Evolutionary conservation across 371 early-diverging fungal genomes (phyloP), one percentile per base, ranked within the genome.

Genomic region (Mucor circinelloides): DNA sequence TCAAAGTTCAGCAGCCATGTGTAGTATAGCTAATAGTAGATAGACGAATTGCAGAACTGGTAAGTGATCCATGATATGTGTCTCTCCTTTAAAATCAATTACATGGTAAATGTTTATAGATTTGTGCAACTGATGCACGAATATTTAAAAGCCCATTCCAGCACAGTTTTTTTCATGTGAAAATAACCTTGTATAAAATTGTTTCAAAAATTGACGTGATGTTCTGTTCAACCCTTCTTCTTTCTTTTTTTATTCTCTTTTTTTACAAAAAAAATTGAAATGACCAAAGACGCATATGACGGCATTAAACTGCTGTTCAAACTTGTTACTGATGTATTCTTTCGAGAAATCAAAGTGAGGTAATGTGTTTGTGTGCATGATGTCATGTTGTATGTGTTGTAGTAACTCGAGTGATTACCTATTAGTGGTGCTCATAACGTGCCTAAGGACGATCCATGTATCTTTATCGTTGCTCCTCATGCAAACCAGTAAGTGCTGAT

Each of bases 381-480:
- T 40, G 27, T 50, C 50, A 50, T 50, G 23, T 31, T n/a, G 17
- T 25, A 55, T n/a, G n/a, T 2, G 31, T 28, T 25, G 15, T 6
- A 31, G 6, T 55, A 30, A 55, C 28, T 31, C 31, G 15, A 28
- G 23, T 10, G 12, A 50, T 25, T 25, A 31, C 2, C 13, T 36
- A 13, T 36, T 38, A 85, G 94, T 55, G 94, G 94, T 40, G 68
- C 84, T 27, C 87, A 92, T 73, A 79, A 86, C 58, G 88, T 95
- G 59, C 95, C 95, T 3, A 66, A 69, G 32, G 81, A 81, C 2
- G 93, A 89, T 13, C 93, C 94, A 6, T 89, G 92, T 62, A 89
- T 95, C 42, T 95, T 95, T 76, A 90, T 92, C 48, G 89, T 87
- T 17, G 95, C 92, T 0, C 95, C 95, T 46, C 95, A 95, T 83